Evolutionary conservation across 108 stramenopile species (phyloP).

Genomic region (Cyclotella choctawhatcheeana): DNA sequence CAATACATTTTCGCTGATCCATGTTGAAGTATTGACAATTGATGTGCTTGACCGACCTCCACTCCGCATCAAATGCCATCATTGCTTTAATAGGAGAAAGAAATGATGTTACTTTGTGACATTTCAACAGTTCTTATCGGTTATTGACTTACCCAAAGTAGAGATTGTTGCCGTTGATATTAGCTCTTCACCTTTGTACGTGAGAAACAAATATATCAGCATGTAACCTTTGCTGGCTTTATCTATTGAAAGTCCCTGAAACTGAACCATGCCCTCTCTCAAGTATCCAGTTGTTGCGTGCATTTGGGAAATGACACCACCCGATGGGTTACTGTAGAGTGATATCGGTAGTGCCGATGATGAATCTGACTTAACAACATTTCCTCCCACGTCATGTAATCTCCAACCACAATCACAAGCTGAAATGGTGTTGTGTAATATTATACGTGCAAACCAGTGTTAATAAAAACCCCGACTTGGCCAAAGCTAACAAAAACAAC

Average conservation of each 20-base stretch:
- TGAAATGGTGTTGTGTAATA: too few relatives aligned
- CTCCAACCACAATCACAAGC: too few relatives aligned
- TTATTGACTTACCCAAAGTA: constrained; percentile 21
- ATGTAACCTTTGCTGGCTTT: constrained; percentile 48
- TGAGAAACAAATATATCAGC: constrained; percentile 30
- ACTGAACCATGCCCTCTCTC: constrained; percentile 41
- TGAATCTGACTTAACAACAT: constrained; percentile 47
- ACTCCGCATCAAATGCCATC: constrained; percentile 53
- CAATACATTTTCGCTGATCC: too few relatives aligned
- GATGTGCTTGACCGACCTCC: constrained; percentile 35
- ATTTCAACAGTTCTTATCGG: too few relatives aligned
- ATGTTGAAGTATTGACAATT: constrained; percentile 29
- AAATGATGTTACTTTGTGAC: too few relatives aligned
- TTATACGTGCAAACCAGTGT: too few relatives aligned
- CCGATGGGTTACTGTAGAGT: constrained; percentile 50
- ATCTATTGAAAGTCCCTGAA: constrained; percentile 40
- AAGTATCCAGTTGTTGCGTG: constrained; percentile 26
- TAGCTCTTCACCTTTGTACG: constrained; percentile 12
- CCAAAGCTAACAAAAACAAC: too few relatives aligned
- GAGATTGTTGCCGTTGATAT: constrained; percentile 18
- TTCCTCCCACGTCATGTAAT: constrained; percentile 54
- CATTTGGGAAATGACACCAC: constrained; percentile 19
- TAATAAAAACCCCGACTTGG: too few relatives aligned
- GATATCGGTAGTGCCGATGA: constrained; percentile 30
- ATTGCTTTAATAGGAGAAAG: too few relatives aligned